phyloP scores from a whole-genome alignment of 2,329 filamentous ascomycete species.

The Exophiala mesophila region DNA sequence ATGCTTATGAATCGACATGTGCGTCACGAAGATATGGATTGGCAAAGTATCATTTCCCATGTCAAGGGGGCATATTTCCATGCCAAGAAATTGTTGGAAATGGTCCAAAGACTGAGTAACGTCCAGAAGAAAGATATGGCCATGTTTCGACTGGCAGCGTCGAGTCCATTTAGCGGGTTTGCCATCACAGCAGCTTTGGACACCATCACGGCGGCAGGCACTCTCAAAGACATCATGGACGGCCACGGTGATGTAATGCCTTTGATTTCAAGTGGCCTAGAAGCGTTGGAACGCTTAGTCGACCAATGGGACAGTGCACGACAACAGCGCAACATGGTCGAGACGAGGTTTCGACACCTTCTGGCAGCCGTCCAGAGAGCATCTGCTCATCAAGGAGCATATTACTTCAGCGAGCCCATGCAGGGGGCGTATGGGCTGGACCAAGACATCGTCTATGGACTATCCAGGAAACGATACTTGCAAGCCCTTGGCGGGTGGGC shows the following conservation, averaged over 20 bases:
- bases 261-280: constrained; percentile 50
- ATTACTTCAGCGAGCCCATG: constrained; percentile 35
- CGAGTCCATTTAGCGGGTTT: constrained; percentile 60
- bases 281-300: constrained; percentile 53
- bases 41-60: constrained; percentile 6
- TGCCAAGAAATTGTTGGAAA: constrained; percentile 15
- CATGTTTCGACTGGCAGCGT: constrained; percentile 34
- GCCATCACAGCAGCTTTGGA: constrained; percentile 61
- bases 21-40: constrained; percentile 10
- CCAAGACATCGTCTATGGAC: constrained; percentile 43
- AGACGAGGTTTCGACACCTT: constrained; percentile 43
- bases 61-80: constrained; percentile 16
- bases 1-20: constrained; percentile 24
- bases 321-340: constrained; percentile 47
- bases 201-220: constrained; percentile 58
- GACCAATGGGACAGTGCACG: constrained; percentile 57
- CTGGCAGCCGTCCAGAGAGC: constrained; percentile 34
- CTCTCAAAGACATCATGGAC: constrained; percentile 47
- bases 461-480: constrained; percentile 29
- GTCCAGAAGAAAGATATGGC: constrained; percentile 7
- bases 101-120: constrained; percentile 19
- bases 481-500: constrained; percentile 29
- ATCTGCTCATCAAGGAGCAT: constrained; percentile 33
- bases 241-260: constrained; percentile 41
- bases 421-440: constrained; percentile 37